Percentiles rank a stretch among this genome's conserved stretches.
Evolutionary conservation across 257 asterid genomes (phyloP).

Genomic region (Hygrophila difformis): DNA sequence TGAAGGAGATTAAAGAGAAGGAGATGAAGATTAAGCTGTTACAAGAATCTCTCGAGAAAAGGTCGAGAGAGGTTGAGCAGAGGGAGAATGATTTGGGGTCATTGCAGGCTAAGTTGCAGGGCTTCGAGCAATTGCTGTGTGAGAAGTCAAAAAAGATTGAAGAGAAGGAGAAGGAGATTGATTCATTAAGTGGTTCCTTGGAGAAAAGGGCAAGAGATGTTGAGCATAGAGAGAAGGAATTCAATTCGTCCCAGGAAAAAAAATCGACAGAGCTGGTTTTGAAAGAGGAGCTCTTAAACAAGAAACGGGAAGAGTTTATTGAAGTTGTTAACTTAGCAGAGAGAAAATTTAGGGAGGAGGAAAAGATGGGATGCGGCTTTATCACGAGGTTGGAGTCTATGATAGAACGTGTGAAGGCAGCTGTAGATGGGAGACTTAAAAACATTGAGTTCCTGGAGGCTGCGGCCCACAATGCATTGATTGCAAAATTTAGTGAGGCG

Average conservation of each 20-base stretch:
- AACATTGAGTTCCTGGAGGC: slow-evolving; percentile 19
- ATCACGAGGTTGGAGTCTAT: slow-evolving; percentile 14
- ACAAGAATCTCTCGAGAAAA: no score
- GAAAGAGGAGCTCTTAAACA: slow-evolving; percentile 20
- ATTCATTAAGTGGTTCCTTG: not conserved
- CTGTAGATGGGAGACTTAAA: slow-evolving; percentile 14
- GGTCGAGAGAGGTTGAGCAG: no score
- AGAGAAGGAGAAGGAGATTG: slow-evolving; percentile 16
- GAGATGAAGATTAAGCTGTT: no score
- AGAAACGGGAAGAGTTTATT: slow-evolving; percentile 10
- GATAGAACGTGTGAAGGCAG: slow-evolving; percentile 14
- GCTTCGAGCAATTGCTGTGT: slow-evolving; percentile 8
- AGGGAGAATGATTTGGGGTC: slow-evolving; percentile 24
- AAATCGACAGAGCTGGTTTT: slow-evolving; percentile 16
- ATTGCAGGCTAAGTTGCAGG: slow-evolving; percentile 6
- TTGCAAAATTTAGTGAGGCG: slow-evolving; percentile 14
- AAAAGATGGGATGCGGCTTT: slow-evolving; percentile 12
- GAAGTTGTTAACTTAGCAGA: slow-evolving; percentile 13
- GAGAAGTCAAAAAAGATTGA: slow-evolving; percentile 24
- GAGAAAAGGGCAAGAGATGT: slow-evolving; percentile 2
- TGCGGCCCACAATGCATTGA: slow-evolving; percentile 6
- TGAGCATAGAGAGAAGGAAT: slow-evolving; percentile 16
- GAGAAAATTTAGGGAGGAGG: slow-evolving; percentile 15
- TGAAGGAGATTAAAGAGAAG: no score
- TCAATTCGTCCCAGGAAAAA: slow-evolving; percentile 11